Conservation (phyloP, 176 grass and related monocot species). For the Pharus latifolius region DNA sequence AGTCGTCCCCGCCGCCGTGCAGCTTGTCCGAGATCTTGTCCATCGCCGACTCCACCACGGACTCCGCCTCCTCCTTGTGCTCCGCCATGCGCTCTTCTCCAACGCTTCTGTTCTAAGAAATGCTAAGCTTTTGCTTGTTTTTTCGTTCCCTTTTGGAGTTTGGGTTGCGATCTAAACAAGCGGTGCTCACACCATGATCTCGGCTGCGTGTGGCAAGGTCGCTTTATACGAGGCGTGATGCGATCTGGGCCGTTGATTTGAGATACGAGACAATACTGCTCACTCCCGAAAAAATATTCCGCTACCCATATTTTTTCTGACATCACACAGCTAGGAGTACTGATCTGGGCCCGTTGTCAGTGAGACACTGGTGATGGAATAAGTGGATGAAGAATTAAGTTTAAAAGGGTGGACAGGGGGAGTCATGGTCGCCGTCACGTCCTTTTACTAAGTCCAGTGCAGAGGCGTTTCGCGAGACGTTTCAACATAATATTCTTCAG, state of each 20-base stretch:
- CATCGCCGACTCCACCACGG: constrained; percentile 39
- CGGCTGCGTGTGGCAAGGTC: constrained; percentile 1
- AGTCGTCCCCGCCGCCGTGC: constrained; percentile 34
- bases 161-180: background rate
- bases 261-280: too few relatives aligned
- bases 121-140: background rate
- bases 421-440: background rate
- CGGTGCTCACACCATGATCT: constrained; percentile 1
- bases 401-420: background rate
- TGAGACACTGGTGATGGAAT: background rate
- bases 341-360: background rate
- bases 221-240: constrained; percentile 2
- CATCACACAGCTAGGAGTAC: background rate
- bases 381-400: background rate
- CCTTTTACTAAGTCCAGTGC: too few relatives aligned
- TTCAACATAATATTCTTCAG: too few relatives aligned
- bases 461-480: too few relatives aligned
- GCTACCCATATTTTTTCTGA: background rate
- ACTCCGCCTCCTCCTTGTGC: constrained; percentile 57
- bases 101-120: background rate
- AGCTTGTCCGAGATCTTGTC: constrained; percentile 67
- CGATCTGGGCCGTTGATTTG: background rate
- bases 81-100: constrained; percentile 47
- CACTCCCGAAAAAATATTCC: background rate
- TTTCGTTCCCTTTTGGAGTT: background rate